Evolutionary conservation across 2,329 filamentous ascomycete species (phyloP), one percentile per base, ranked within the genome.

Genomic region (Colletotrichum sp.): DNA sequence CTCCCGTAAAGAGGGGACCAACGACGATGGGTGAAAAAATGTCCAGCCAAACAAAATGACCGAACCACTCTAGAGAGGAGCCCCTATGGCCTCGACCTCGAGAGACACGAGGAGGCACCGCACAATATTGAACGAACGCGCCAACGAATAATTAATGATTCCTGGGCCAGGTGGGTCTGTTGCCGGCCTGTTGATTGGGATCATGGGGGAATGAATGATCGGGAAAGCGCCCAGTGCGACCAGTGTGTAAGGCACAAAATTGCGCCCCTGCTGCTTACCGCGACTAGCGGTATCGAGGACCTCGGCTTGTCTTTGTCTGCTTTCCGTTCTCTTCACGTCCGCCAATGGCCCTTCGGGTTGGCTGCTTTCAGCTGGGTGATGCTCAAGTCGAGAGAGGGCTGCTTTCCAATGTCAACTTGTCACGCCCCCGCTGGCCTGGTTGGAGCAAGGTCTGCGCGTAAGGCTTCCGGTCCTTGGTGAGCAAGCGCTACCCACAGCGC

Each of bases 201-300:
- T 57, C 52, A 62, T 66, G 60, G 74, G 71, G 71, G 76, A 68
- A 74, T 74, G 73, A 60, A 64, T 77, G 79, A 79, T 78, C 77
- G 74, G 78, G 79, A 63, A 77, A 77, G 78, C 78, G 78, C 80
- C 77, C 78, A 80, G 80, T 80, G 79, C 80, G 76, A 80, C 65
- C 32, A 75, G 59, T 64, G 44, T 24, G 59, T 52, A 49, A 18
- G 59, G 70, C 49, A 69, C 64, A 65, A 49, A 34, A 30, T 36
- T 34, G 49, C 34, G 64, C 28, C 74, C 65, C 70, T 69, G 74
- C 34, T 62, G 39, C 64, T 59, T 69, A 73, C 70, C 64, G 59
- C 44, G 64, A 73, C 74, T 73, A 73, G 73, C 64, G 64, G 73
- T 60, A 76, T 60, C 65, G 15, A 69, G 6, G 44, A 73, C 70